Percentiles rank a stretch among this genome's conserved stretches.
Evolutionary conservation across 31 red algal genomes (phyloP).

Genomic region (Asparagopsis taxiformis): DNA sequence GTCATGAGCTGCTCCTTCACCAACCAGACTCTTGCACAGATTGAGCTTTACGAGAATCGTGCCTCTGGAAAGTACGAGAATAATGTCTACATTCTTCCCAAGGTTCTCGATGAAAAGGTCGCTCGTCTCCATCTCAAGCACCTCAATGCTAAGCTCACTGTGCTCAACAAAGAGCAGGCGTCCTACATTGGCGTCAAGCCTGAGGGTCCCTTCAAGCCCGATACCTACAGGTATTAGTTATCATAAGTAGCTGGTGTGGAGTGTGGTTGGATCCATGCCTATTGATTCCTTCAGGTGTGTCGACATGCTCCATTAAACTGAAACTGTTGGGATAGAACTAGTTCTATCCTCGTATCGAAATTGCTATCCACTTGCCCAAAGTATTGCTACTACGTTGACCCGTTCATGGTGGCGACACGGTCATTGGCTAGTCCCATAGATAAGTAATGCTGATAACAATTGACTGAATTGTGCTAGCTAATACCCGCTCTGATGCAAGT

Average conservation of each 20-base stretch:
- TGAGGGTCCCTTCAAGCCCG: conserved; percentile 89
- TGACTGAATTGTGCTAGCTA: too few relatives aligned
- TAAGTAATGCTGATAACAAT: too few relatives aligned
- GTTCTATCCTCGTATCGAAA: too few relatives aligned
- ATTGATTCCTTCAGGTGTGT: too few relatives aligned
- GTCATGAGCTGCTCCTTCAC: conserved; percentile 99
- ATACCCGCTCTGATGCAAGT: too few relatives aligned
- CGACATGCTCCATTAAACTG: too few relatives aligned
- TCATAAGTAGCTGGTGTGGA: not conserved
- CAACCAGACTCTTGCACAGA: conserved; percentile 99
- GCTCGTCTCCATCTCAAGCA: conserved; percentile 89
- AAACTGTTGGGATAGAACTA: too few relatives aligned
- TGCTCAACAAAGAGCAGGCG: conserved; percentile 77
- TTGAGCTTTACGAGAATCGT: conserved; percentile 88
- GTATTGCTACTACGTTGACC: too few relatives aligned
- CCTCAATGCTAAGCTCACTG: conserved; percentile 93
- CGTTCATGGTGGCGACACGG: too few relatives aligned
- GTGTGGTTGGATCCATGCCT: too few relatives aligned
- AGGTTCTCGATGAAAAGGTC: conserved; percentile 98
- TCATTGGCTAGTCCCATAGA: too few relatives aligned
- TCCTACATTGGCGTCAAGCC: conserved; percentile 81
- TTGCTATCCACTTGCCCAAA: too few relatives aligned
- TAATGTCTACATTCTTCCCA: conserved; percentile 96
- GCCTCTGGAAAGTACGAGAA: conserved; percentile 96
- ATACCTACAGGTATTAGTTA: conserved; percentile 94